These are phyloP conservation scores for Hypoxylon sp. DNA, from an alignment of 2,329 filamentous ascomycete species.

Conservation along the genomic window DNA sequence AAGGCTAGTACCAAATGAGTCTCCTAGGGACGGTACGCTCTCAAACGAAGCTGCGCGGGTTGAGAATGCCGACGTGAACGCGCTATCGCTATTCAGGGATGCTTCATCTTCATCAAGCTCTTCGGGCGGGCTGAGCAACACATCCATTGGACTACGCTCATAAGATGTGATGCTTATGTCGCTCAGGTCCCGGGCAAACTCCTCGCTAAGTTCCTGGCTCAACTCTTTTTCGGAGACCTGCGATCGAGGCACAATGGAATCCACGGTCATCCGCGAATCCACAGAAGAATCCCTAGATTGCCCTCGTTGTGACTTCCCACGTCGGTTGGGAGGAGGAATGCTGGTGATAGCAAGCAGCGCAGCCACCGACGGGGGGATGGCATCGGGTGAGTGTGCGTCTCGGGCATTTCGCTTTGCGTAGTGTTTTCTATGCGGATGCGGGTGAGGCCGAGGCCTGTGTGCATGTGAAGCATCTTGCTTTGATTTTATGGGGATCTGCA, in stretches of 20 bases:
- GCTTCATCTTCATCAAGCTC: slow-evolving; percentile 66
- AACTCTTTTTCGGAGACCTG: slow-evolving; percentile 72
- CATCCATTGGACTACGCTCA: slow-evolving; percentile 69
- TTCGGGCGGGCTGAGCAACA: slow-evolving; percentile 73
- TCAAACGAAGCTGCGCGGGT: slow-evolving; percentile 71
- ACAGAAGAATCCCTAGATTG: slow-evolving; percentile 44
- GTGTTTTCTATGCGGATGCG: slow-evolving; percentile 54
- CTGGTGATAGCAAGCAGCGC: slow-evolving; percentile 73
- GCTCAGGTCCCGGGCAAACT: slow-evolving; percentile 39
- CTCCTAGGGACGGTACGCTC: slow-evolving; percentile 72
- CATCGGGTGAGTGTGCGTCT: slow-evolving; percentile 66
- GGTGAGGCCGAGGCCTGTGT: slow-evolving; percentile 57
- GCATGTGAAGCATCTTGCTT: slow-evolving; percentile 57
- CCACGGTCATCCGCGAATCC: slow-evolving; percentile 65
- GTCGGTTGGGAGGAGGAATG: slow-evolving; percentile 67
- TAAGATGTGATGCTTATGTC: slow-evolving; percentile 59
- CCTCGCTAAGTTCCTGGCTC: slow-evolving; percentile 57
- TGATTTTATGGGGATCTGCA: slow-evolving; percentile 67
- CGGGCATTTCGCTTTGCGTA: slow-evolving; percentile 55
- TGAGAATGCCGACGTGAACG: slow-evolving; percentile 67
- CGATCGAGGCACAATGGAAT: slow-evolving; percentile 69
- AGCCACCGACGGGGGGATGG: slow-evolving; percentile 71
- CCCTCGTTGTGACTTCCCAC: slow-evolving; percentile 54
- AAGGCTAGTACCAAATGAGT: slow-evolving; percentile 67
- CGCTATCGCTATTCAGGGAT: slow-evolving; percentile 65